Percentiles rank a stretch among this genome's conserved stretches.
phyloP scores from a whole-genome alignment of 163 green algal species.

The Volvox carteri region DNA sequence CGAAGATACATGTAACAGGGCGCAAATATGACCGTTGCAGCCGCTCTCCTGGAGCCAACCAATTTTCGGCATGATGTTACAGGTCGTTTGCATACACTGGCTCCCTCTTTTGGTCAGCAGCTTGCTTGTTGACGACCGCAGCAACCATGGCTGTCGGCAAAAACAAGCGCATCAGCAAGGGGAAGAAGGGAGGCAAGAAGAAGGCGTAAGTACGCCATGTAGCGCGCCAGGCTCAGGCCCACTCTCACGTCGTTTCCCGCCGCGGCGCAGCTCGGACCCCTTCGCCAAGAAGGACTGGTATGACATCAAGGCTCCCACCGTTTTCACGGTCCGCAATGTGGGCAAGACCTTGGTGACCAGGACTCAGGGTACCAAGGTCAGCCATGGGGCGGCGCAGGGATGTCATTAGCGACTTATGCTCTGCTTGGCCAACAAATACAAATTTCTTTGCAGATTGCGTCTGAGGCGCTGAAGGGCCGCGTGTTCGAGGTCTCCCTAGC shows the following conservation, averaged over 20 bases:
- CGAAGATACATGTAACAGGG: too few species aligned
- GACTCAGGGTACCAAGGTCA: slow-evolving; percentile 98
- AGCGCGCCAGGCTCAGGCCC: background rate
- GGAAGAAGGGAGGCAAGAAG: slow-evolving; percentile 99
- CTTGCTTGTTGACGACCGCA: slow-evolving; percentile 52
- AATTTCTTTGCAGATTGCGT: slow-evolving; percentile 92
- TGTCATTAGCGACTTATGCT: background rate
- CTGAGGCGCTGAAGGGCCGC: slow-evolving; percentile 97
- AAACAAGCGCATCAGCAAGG: slow-evolving; percentile 95
- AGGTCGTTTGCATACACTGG: background rate
- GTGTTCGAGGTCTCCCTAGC: slow-evolving; percentile 97
- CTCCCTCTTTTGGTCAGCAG: slow-evolving; percentile 54
- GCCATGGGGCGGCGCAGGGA: slow-evolving; percentile 6
- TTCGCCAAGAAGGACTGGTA: slow-evolving; percentile 99
- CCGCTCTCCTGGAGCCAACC: slow-evolving; percentile 10
- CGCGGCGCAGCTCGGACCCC: slow-evolving; percentile 87
- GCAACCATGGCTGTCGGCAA: slow-evolving; percentile 77
- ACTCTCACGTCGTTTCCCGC: background rate
- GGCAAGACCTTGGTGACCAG: slow-evolving; percentile 99
- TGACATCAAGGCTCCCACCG: slow-evolving; percentile 98
- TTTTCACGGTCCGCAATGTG: slow-evolving; percentile 93
- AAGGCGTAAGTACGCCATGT: slow-evolving; percentile 87
- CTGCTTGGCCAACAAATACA: background rate
- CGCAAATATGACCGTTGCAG: too few species aligned
- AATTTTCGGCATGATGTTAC: slow-evolving; percentile 15